phyloP scores from a whole-genome alignment of 371 early-diverging fungal species.

The Mortierella sp. region DNA sequence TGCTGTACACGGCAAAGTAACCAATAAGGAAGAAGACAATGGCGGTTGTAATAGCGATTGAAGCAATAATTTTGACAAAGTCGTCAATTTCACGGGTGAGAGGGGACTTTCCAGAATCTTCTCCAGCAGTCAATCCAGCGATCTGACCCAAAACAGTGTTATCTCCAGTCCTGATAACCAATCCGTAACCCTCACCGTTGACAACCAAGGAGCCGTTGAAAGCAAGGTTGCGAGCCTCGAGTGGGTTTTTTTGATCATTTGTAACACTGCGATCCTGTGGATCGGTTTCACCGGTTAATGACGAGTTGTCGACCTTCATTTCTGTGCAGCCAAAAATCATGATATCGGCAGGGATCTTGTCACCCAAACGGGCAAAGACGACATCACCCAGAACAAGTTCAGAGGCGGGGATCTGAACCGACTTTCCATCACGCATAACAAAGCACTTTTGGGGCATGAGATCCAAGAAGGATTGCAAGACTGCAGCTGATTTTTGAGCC shows the following conservation, averaged over 20 bases:
- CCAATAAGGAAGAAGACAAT: conserved; percentile 88
- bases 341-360: conserved; percentile 95
- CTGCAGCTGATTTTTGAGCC: conserved; percentile 85
- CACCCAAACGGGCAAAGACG: conserved; percentile 89
- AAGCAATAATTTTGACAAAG: conserved; percentile 90
- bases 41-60: conserved; percentile 81
- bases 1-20: conserved; percentile 56
- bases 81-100: conserved; percentile 82
- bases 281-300: conserved; percentile 96
- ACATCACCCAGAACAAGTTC: conserved; percentile 91
- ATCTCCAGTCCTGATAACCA: conserved; percentile 94
- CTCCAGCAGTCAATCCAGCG: conserved; percentile 86
- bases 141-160: conserved; percentile 94
- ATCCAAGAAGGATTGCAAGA: conserved; percentile 91
- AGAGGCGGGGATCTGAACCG: conserved; percentile 70
- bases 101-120: conserved; percentile 78
- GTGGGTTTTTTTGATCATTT: conserved; percentile 78
- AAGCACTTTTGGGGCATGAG: conserved; percentile 89
- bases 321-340: conserved; percentile 79
- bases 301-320: conserved; percentile 96
- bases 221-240: conserved; percentile 91
- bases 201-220: conserved; percentile 92
- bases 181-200: conserved; percentile 90
- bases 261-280: conserved; percentile 81
- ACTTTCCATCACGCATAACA: conserved; percentile 81